Base-by-base conservation (phyloP, 139 green algal species). In the Chlamydomonas asymmetrica region DNA sequence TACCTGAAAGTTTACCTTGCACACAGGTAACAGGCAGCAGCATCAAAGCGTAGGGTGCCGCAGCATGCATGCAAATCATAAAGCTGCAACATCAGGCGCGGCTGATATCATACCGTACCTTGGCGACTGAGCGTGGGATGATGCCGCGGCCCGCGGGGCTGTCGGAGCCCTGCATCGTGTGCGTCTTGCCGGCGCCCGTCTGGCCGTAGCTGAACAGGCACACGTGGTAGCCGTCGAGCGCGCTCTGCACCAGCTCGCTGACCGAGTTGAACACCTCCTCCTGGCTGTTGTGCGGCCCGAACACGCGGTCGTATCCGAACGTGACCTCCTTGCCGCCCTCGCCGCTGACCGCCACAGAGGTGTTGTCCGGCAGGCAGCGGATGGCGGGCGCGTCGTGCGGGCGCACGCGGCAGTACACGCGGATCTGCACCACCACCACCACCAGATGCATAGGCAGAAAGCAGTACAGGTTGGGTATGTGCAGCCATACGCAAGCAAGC, bases 171-270 rank as follows among this genome's bases (percentile, higher is more conserved):
- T 93, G 91, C 96, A 99, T 99, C 5, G 96, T 99, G 92, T 97
- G 89, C 7, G 96, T 99, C 88, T 99, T 99, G 54, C 96, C 96
- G 0, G 92, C 92, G 5, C 96, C 96, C 13, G 96, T 99, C 88
- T 99, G 96, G 37, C 96, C 96, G 81, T 99, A 99, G 48, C 82
- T 92, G 81, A 99, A 99, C 29, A 99, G 87, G 90, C 96, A 99
- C n/a, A 98, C 95, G 80, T 97, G 91, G 88, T 95, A 99, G 71
- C 96, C 96, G 78, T 99, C 96, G 35, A 99, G 84, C 2, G 96
- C 96, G 25, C 68, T 90, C 80, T 99, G 96, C 59, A 99, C 93
- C 40, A 99, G 88, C 81, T 97, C 90, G 13, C 85, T 90, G 22
- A 99, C 95, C 43, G 92, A 85, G n/a, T 84, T 78, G 76, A 99